These are phyloP conservation scores for Phytophthora sansomeana DNA, from an alignment of 352 stramenopile genomes.

Conservation along the genomic window DNA sequence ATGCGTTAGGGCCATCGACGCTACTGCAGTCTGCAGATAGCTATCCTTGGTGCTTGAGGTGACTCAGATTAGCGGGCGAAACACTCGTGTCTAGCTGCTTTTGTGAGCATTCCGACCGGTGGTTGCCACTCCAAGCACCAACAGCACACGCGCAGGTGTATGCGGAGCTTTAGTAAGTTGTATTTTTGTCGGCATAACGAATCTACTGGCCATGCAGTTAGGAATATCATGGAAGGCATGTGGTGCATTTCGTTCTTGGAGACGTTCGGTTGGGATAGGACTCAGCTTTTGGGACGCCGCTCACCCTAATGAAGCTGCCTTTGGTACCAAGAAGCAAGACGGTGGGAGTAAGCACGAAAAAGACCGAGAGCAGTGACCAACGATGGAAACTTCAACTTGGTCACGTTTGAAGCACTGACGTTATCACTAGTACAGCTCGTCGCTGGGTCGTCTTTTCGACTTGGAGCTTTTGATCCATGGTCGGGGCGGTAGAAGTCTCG, in stretches of 20 bases:
- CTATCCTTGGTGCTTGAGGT: no score
- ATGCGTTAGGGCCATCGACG: no score
- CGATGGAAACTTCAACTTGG: conserved; percentile 37
- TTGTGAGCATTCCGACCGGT: no score
- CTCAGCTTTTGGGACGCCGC: no score
- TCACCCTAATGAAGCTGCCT: no score
- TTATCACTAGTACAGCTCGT: conserved; percentile 22
- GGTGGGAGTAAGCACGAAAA: no score
- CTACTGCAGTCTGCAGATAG: no score
- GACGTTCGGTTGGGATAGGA: neutral
- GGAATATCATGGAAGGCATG: no score
- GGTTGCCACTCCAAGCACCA: conserved; percentile 3
- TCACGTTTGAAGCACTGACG: neutral
- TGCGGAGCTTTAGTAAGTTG: neutral
- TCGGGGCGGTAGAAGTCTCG: conserved; percentile 23
- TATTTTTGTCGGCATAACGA: neutral
- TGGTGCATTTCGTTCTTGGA: no score
- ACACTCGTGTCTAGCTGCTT: neutral
- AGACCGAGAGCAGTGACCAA: neutral
- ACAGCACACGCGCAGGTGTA: no score
- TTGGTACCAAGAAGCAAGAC: no score
- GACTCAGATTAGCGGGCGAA: no score
- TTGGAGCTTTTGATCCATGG: conserved; percentile 33
- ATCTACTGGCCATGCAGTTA: neutral
- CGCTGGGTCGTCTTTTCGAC: conserved; percentile 6